These are phyloP conservation scores for Centella asiatica DNA, from an alignment of 129 eudicot species.

Conservation along the genomic window DNA sequence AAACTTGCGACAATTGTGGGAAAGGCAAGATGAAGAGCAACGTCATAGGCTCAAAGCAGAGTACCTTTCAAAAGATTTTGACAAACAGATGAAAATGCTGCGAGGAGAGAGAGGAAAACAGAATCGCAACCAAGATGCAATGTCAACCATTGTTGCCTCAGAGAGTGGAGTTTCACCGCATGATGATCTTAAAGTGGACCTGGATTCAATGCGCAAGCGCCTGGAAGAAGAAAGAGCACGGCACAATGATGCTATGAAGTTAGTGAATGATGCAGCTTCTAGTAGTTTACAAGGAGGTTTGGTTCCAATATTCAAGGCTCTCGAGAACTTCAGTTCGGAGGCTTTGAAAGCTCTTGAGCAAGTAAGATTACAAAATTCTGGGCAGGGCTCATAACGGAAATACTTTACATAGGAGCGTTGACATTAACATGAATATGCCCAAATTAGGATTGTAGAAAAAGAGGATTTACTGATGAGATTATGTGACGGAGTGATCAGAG, in stretches of 20 bases:
- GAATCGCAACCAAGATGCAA: constrained; percentile 16
- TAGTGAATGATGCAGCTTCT: constrained; percentile 73
- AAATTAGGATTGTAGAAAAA: not conserved
- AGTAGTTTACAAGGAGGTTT: constrained; percentile 85
- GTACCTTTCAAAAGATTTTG: constrained; percentile 50
- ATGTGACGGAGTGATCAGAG: constrained; percentile 7
- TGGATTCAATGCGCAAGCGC: constrained; percentile 41
- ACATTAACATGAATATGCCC: not conserved
- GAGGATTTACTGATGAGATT: not conserved
- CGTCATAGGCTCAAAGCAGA: constrained; percentile 66
- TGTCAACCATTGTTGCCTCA: constrained; percentile 47
- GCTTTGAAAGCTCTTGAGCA: constrained; percentile 76
- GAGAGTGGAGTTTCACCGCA: constrained; percentile 48
- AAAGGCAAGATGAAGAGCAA: constrained; percentile 76
- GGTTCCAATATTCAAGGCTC: constrained; percentile 83
- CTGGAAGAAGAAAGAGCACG: constrained; percentile 58
- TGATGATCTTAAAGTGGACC: constrained; percentile 57
- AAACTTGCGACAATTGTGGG: constrained; percentile 52
- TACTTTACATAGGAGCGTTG: not conserved
- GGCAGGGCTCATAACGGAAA: constrained; percentile 5
- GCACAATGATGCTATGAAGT: constrained; percentile 71
- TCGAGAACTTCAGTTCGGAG: constrained; percentile 68
- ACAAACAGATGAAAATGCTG: constrained; percentile 24
- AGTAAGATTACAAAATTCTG: constrained; percentile 39
- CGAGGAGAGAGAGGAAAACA: constrained; percentile 20